A percentile compares a stretch with the other conserved stretches of the same genome.
These are phyloP conservation scores for Saururus chinensis DNA, from an alignment of 164 flowering plant genomes.

Conservation along the genomic window DNA sequence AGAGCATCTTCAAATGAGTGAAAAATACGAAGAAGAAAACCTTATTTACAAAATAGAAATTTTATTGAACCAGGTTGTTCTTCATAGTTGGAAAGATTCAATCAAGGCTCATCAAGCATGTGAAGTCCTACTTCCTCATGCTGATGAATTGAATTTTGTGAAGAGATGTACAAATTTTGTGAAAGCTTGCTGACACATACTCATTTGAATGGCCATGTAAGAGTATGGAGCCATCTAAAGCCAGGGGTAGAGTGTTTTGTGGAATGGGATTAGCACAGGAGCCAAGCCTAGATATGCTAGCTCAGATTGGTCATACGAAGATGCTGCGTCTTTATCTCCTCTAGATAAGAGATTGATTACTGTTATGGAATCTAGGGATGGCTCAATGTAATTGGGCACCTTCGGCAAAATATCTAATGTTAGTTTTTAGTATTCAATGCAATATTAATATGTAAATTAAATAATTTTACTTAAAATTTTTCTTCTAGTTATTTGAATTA, in stretches of 20 bases:
- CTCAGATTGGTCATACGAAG: constrained; percentile 98
- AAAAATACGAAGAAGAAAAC: constrained; percentile 71
- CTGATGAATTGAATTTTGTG: constrained; percentile 55
- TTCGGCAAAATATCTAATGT: too few species aligned
- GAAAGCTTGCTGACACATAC: constrained; percentile 88
- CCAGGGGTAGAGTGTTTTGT: constrained; percentile 92
- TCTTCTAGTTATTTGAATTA: too few species aligned
- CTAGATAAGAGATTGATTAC: constrained; percentile 68
- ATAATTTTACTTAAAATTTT: too few species aligned
- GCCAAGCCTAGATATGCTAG: constrained; percentile 62
- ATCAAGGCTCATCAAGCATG: constrained; percentile 67
- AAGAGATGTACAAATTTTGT: constrained; percentile 51
- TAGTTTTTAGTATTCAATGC: too few species aligned
- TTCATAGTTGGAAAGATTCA: constrained; percentile 89
- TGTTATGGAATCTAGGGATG: constrained; percentile 69
- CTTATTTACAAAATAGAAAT: constrained; percentile 45
- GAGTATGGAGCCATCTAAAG: constrained; percentile 91
- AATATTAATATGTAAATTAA: too few species aligned
- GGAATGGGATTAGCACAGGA: constrained; percentile 97
- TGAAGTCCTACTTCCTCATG: constrained; percentile 38
- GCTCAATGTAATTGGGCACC: too few species aligned
- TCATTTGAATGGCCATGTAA: constrained; percentile 97
- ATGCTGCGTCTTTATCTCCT: constrained; percentile 53
- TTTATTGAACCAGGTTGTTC: constrained; percentile 53
- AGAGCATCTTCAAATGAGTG: constrained; percentile 78